Conservation (phyloP, 495 filamentous ascomycete genomes). For the Xylaria nigripes region DNA sequence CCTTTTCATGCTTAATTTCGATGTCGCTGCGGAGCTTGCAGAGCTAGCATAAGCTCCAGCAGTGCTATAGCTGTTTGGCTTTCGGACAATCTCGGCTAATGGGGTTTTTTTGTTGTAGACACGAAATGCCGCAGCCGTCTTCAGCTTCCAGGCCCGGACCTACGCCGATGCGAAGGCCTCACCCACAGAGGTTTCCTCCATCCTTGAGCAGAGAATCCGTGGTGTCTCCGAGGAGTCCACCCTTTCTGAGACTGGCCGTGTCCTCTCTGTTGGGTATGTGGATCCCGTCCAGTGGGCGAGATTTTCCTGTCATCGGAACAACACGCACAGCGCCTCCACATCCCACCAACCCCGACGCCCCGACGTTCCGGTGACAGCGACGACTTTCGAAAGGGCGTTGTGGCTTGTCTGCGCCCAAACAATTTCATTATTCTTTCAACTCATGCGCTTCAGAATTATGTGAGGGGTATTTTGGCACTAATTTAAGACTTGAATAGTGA, state of each 20-base stretch:
- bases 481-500: constrained; percentile 57
- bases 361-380: constrained; percentile 13
- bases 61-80: constrained; percentile 24
- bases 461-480: constrained; percentile 28
- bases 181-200: constrained; percentile 97
- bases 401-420: not conserved
- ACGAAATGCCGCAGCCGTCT: constrained; percentile 75
- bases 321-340: constrained; percentile 1
- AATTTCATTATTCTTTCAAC: not conserved
- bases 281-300: constrained; percentile 17
- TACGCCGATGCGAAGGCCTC: constrained; percentile 94
- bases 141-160: constrained; percentile 73
- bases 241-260: constrained; percentile 96
- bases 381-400: not conserved
- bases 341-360: constrained; percentile 4
- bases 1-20: constrained; percentile 21
- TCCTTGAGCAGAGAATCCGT: constrained; percentile 97
- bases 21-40: constrained; percentile 25
- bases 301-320: constrained; percentile 19
- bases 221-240: constrained; percentile 93
- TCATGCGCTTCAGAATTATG: not conserved
- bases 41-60: constrained; percentile 25
- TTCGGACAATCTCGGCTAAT: constrained; percentile 42
- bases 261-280: constrained; percentile 97
- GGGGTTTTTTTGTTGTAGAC: constrained; percentile 50